Evolutionary conservation across 2,329 filamentous ascomycete species (phyloP).

Genomic region (Colletotrichum cordylinicola): DNA sequence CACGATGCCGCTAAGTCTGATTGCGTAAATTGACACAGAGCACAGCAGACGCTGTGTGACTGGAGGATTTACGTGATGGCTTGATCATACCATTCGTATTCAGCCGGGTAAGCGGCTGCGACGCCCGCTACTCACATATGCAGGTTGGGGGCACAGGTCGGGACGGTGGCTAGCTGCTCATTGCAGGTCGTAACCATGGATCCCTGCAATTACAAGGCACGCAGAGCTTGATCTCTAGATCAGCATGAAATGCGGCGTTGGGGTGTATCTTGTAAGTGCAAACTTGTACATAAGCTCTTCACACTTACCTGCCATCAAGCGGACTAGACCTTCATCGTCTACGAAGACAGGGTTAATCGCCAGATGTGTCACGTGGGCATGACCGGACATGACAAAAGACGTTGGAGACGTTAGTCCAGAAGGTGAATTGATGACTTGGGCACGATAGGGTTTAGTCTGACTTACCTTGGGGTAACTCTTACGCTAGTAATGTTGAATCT

Average conservation of each 20-base stretch:
- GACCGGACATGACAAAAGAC: neutral
- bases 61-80: neutral
- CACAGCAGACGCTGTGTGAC: neutral
- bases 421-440: neutral
- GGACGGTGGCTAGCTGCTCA: neutral
- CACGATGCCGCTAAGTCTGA: neutral
- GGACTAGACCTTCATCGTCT: neutral
- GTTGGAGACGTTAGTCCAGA: neutral
- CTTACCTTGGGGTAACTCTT: neutral
- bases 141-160: neutral
- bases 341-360: neutral
- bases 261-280: neutral
- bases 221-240: neutral
- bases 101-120: neutral
- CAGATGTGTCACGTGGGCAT: neutral
- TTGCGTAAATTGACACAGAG: neutral
- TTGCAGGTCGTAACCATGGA: neutral
- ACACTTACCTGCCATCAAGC: neutral
- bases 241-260: neutral
- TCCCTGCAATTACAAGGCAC: neutral
- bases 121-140: neutral
- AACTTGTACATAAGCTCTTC: neutral
- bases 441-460: neutral
- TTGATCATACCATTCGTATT: neutral
- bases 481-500: neutral